A percentile compares a stretch with the other conserved stretches of the same genome.
Evolutionary conservation across 371 early-diverging fungal species (phyloP).

Genomic region (Mucor lusitanicus): DNA sequence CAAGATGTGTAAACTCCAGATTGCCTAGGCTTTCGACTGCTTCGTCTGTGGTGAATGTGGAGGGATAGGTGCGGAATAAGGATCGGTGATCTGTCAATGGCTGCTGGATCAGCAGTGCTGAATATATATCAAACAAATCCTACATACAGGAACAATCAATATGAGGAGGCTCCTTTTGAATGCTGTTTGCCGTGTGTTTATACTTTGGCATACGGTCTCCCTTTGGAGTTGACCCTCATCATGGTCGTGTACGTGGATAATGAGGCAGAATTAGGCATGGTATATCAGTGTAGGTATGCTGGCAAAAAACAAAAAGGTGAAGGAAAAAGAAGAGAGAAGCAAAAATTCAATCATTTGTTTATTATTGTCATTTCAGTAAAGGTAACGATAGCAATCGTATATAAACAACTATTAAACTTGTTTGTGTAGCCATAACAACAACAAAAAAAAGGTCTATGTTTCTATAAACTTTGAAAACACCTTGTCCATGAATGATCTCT

Average conservation of each 20-base stretch:
- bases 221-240: conserved; percentile 31
- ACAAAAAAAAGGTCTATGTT: not conserved
- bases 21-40: conserved; percentile 50
- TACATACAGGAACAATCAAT: not conserved
- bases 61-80: conserved; percentile 54
- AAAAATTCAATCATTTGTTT: not conserved
- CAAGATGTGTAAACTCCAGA: conserved; percentile 55
- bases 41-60: conserved; percentile 61
- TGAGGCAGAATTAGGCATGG: conserved; percentile 3
- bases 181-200: not conserved
- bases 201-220: conserved; percentile 36
- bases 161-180: not conserved
- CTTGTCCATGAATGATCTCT: conserved; percentile 1
- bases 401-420: conserved; percentile 1
- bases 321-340: not conserved
- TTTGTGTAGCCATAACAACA: not conserved
- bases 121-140: conserved; percentile 45
- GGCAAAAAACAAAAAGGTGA: not conserved
- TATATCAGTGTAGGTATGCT: not conserved
- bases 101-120: conserved; percentile 42
- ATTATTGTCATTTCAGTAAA: not conserved
- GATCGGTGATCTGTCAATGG: conserved; percentile 46
- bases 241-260: conserved; percentile 25
- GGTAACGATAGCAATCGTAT: not conserved
- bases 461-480: not conserved